These are phyloP conservation scores for Cryptococcus floricola DNA, from an alignment of 1,284 basidiomycete species.

Conservation along the genomic window DNA sequence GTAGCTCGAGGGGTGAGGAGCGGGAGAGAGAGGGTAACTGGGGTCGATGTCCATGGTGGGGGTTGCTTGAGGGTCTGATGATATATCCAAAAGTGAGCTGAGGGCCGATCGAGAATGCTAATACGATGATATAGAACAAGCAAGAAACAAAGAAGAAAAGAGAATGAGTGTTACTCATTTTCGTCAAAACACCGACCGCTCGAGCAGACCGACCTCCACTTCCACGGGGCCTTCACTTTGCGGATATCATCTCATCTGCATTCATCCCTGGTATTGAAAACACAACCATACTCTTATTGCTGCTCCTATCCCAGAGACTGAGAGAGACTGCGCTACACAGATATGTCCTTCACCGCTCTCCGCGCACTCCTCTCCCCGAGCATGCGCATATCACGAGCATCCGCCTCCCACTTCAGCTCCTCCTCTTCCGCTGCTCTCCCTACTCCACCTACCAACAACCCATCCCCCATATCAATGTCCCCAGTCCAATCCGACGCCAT, in stretches of 20 bases:
- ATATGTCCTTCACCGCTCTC: background rate
- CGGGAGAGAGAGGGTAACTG: background rate
- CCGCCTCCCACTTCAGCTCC: slow-evolving; percentile 4
- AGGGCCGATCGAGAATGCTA: background rate
- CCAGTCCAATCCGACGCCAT: background rate
- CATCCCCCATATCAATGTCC: background rate
- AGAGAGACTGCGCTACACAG: too few relatives aligned
- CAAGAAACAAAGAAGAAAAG: background rate
- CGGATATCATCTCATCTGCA: too few relatives aligned
- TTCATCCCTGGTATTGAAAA: background rate
- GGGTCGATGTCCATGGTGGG: background rate
- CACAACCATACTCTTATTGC: too few relatives aligned
- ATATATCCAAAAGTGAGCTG: too few relatives aligned
- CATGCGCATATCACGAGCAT: background rate
- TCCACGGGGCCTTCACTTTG: too few relatives aligned
- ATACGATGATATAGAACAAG: background rate
- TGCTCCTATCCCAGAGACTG: too few relatives aligned
- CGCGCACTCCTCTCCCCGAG: background rate
- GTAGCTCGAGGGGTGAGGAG: slow-evolving; percentile 16
- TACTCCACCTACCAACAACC: slow-evolving; percentile 1
- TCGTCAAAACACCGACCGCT: too few relatives aligned
- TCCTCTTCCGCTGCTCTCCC: slow-evolving; percentile 5
- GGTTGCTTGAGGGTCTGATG: too few relatives aligned
- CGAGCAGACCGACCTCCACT: too few relatives aligned
- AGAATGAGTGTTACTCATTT: too few relatives aligned